Evolutionary conservation across 2,329 filamentous ascomycete genomes (phyloP).

Genomic region (Passalora sequoiae): DNA sequence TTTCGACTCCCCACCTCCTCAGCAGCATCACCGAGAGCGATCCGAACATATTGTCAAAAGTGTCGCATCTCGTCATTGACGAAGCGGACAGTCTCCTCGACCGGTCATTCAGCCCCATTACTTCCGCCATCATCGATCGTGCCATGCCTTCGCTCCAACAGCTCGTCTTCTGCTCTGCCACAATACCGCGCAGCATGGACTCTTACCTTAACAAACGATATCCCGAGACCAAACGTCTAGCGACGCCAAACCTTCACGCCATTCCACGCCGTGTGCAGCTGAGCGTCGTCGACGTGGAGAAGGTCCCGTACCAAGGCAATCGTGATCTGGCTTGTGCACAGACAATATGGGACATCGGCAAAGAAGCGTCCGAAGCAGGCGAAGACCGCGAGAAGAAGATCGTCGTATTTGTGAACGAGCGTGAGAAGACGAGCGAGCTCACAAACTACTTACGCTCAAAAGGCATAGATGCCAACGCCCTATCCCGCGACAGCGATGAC

Average conservation of each 20-base stretch:
- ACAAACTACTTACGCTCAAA: conserved; percentile 74
- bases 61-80: conserved; percentile 82
- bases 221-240: conserved; percentile 76
- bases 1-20: conserved; percentile 85
- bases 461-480: conserved; percentile 79
- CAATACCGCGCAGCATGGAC: conserved; percentile 86
- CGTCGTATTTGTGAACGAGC: conserved; percentile 94
- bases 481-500: conserved; percentile 79
- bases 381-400: conserved; percentile 67
- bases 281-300: conserved; percentile 84
- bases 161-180: conserved; percentile 89
- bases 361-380: conserved; percentile 60
- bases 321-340: conserved; percentile 91
- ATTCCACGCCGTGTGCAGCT: conserved; percentile 93
- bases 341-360: conserved; percentile 87
- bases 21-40: conserved; percentile 82
- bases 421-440: conserved; percentile 78
- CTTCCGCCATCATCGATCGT: conserved; percentile 75
- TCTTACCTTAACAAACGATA: conserved; percentile 75
- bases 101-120: conserved; percentile 81
- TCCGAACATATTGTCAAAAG: conserved; percentile 86
- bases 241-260: conserved; percentile 91
- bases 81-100: conserved; percentile 96
- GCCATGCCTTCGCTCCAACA: conserved; percentile 76
- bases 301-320: conserved; percentile 89